phyloP scores from a whole-genome alignment of 345 rosid species.

The Rhizophora apiculata region DNA sequence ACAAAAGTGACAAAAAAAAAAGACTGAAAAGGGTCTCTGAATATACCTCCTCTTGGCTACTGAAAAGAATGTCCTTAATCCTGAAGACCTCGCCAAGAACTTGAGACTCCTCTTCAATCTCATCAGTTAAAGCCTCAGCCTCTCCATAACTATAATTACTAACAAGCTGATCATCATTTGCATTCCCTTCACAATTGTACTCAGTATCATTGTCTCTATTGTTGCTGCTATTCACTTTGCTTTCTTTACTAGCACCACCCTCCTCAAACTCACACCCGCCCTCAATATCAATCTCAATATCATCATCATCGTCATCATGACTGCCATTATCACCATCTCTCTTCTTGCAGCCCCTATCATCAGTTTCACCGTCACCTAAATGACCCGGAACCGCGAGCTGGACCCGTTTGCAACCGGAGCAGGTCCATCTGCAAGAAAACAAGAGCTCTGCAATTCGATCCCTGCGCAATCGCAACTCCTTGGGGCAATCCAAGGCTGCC shows the following conservation, averaged over 20 bases:
- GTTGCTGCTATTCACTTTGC: conserved; percentile 18
- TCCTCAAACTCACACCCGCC: conserved; percentile 29
- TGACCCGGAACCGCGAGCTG: conserved; percentile 46
- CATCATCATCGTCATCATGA: conserved; percentile 27
- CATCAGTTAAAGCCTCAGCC: conserved; percentile 88
- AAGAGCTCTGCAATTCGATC: conserved; percentile 78
- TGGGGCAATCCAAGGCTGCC: conserved; percentile 79
- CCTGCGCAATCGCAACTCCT: conserved; percentile 58
- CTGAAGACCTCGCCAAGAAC: conserved; percentile 62
- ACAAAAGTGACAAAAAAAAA: not conserved
- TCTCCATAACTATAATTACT: conserved; percentile 68
- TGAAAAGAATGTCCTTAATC: conserved; percentile 62
- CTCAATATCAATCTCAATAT: conserved; percentile 15
- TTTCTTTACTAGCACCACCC: conserved; percentile 49
- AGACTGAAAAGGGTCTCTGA: not conserved
- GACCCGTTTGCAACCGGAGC: conserved; percentile 62
- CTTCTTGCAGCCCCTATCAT: conserved; percentile 23
- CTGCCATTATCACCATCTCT: conserved; percentile 20
- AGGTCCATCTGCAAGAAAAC: conserved; percentile 50
- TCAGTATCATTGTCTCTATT: conserved; percentile 23
- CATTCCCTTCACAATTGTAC: conserved; percentile 31
- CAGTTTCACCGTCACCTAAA: conserved; percentile 20
- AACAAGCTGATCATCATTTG: conserved; percentile 37
- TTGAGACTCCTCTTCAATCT: conserved; percentile 67
- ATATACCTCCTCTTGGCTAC: conserved; percentile 59